These are phyloP conservation scores for Pouteria campechiana DNA, from an alignment of 179 eudicot genomes.

Conservation along the genomic window DNA sequence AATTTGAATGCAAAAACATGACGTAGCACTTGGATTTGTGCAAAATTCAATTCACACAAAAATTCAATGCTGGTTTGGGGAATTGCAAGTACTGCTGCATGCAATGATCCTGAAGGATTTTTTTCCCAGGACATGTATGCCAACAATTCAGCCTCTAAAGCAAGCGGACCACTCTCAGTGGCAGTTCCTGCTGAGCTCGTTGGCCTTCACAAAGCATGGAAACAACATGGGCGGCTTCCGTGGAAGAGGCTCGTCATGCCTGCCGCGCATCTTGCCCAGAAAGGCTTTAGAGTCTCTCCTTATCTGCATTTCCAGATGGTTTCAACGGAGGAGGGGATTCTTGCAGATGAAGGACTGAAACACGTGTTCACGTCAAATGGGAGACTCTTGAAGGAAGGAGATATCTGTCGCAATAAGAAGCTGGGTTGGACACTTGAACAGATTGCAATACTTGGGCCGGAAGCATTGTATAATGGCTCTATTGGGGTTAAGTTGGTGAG, in stretches of 20 bases:
- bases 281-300: conserved; percentile 21
- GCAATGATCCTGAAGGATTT: too few species aligned
- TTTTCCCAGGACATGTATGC: conserved; percentile 19
- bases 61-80: too few species aligned
- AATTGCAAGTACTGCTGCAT: too few species aligned
- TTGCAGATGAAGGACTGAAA: conserved; percentile 18
- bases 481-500: conserved; percentile 14
- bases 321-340: conserved; percentile 7
- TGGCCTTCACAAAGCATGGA: conserved; percentile 25
- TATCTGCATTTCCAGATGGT: conserved; percentile 19
- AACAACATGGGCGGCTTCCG: conserved; percentile 18
- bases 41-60: too few species aligned
- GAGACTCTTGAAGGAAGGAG: conserved; percentile 14
- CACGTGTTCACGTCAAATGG: conserved; percentile 14
- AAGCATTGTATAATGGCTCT: conserved; percentile 28
- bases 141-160: conserved; percentile 11
- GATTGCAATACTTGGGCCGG: conserved; percentile 8
- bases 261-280: conserved; percentile 13
- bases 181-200: conserved; percentile 30
- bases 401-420: conserved; percentile 13
- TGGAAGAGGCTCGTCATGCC: conserved; percentile 26
- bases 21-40: too few species aligned
- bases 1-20: too few species aligned
- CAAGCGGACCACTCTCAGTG: conserved; percentile 18
- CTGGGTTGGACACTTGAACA: conserved; percentile 12